These are phyloP conservation scores for Collybia nuda DNA, from an alignment of 768 basidiomycete species.

Conservation along the genomic window DNA sequence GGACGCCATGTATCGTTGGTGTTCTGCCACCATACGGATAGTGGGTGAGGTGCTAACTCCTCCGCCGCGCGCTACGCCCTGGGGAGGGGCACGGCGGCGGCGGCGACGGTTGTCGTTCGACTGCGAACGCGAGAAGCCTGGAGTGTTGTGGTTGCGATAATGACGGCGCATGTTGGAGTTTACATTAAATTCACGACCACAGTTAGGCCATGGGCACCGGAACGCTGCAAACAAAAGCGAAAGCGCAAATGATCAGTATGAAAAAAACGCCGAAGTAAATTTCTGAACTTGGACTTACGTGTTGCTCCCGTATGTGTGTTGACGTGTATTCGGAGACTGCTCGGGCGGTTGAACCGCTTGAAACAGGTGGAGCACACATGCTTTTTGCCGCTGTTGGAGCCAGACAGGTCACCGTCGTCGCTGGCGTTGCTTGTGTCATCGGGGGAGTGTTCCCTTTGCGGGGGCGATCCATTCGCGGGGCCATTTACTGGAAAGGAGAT, in stretches of 20 bases:
- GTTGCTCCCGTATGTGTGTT: conserved; percentile 71
- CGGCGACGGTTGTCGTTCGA: conserved; percentile 22
- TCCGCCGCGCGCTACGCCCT: conserved; percentile 9
- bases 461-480: not conserved
- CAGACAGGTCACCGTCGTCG: conserved; percentile 20
- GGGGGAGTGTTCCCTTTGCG: conserved; percentile 12
- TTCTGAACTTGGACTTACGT: conserved; percentile 41
- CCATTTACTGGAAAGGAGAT: conserved; percentile 23
- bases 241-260: no score
- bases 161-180: conserved; percentile 86
- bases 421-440: conserved; percentile 22
- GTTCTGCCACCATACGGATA: not conserved
- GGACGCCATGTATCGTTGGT: conserved; percentile 4
- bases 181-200: conserved; percentile 78
- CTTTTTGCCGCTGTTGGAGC: conserved; percentile 34
- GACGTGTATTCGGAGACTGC: conserved; percentile 63
- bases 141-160: conserved; percentile 61
- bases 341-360: conserved; percentile 70
- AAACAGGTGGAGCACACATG: conserved; percentile 53
- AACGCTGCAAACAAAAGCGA: conserved; percentile 50
- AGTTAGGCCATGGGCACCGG: conserved; percentile 71
- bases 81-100: conserved; percentile 21
- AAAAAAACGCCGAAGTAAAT: not conserved
- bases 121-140: conserved; percentile 28
- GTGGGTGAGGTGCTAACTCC: conserved; percentile 5